Evolutionary conservation across 1,284 basidiomycete genomes (phyloP), one percentile per base, ranked within the genome.

Genomic region (Ceratobasidium sp.): DNA sequence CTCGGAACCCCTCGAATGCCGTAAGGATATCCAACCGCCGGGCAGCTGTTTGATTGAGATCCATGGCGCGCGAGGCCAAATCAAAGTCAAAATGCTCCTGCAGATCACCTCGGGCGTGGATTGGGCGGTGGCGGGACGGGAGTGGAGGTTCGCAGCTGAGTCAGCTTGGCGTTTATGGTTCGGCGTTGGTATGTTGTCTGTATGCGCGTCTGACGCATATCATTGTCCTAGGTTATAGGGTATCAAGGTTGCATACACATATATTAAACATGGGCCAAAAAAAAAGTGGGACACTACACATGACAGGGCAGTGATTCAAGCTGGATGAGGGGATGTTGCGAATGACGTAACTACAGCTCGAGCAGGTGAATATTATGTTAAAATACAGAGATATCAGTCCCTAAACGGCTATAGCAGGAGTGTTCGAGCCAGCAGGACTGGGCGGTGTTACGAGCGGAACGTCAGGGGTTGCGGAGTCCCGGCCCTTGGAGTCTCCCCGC

Each of bases 1-100:
- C 84, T 74, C 90, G 86, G 80, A 92, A 93, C 10, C 75, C 74
- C 59, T 86, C 82, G 77, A 93, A 93, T 32, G 81, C 77, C 21
- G 77, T 72, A 30, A 79, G 62, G n/a, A 80, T 76, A 5, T 61
- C 41, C 16, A 55, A 55, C 26, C 71, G 57, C 39, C 55, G 28
- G 5, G 30, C 9, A 34, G 67, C 53, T 10, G 32, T 18, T 28
- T 70, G 67, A 23, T 43, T 21, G 28, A 55, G 5, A 36, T 70
- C 30, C 53, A 70, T 70, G 16, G 28, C 28, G 14, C 30, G n/a
- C 41, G 36, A 39, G 30, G 18, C 48, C 23, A 28, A 3, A 23
- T 46, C 23, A 21, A 36, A 64, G 46, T 45, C 28, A 64, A 39
- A 45, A 18, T 26, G n/a, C 28, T 23, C 34, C 3, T 43, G 36